Evolutionary conservation across 1,139 yeast species (phyloP).

Genomic region (Geotrichum candidum): DNA sequence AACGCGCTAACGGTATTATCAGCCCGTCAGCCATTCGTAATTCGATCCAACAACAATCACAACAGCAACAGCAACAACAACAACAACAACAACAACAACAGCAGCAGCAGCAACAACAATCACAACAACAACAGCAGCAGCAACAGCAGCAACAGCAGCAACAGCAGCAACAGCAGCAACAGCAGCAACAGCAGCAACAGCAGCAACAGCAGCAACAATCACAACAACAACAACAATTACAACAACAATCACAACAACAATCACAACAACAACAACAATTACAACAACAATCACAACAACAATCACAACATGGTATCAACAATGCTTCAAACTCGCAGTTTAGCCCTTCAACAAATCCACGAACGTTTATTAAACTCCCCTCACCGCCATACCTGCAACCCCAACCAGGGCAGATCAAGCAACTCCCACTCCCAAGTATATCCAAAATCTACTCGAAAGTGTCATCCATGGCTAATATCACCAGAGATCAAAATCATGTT

Average conservation of each 20-base stretch:
- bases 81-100: background rate
- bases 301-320: background rate
- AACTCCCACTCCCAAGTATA: slow-evolving; percentile 4
- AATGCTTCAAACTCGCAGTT: background rate
- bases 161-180: background rate
- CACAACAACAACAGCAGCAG: background rate
- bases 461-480: background rate
- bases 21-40: background rate
- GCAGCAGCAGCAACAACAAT: background rate
- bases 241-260: background rate
- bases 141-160: background rate
- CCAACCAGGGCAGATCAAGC: background rate
- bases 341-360: background rate
- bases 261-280: background rate
- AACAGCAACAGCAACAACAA: background rate
- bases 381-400: background rate
- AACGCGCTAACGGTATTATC: slow-evolving; percentile 9
- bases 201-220: background rate
- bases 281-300: background rate
- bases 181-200: background rate
- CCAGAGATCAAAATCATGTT: background rate
- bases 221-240: background rate
- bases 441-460: background rate
- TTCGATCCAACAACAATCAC: background rate
- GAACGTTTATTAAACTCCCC: background rate